Evolutionary conservation across 768 basidiomycete species (phyloP), one percentile per base, ranked within the genome.

Genomic region (Podaxis pistillaris): DNA sequence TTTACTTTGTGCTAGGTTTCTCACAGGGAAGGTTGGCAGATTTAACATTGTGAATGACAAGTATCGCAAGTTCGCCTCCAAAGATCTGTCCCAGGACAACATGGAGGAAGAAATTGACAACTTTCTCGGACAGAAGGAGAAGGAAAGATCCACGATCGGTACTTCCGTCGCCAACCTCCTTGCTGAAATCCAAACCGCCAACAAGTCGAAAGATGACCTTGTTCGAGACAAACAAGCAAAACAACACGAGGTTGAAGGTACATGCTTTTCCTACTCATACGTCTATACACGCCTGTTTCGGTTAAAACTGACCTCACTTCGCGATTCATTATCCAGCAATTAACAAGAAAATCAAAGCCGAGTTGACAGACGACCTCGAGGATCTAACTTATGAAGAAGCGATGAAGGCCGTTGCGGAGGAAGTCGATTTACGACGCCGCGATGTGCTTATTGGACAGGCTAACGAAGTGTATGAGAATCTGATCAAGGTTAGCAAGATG

Each of bases 51-150:
- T 83, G 55, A 84, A 83, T 50, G 72, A 75, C 54, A 89, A 86
- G 70, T 90, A 87, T 68, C 83, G 81, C 41, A 85, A 88, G 63
- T 71, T 92, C 9, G 76, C 88, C n/a, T 87, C 86, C 13, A 75
- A 74, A 46, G 84, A 89, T 41, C 78, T 87, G 0, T 77, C 79
- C 5, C 75, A 79, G 1, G 87, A 87, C 8, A 85, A 81, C 0
- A 89, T 96, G 78, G 94, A 96, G 66, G 79, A 78, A 17, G 89
- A 91, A 60, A 79, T 92, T 4, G 86, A 89, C 24, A 78, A 80
- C 17, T 70, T 85, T 7, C 73, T 80, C 9, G 71, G 76, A 26
- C 80, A 86, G 58, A 89, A 88, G 69, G 93, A 95, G 62, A 73
- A 77, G 3, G 87, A 90, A 61, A 78, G 86, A 52, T 70, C 71